Base-by-base conservation (phyloP, 176 grass and related monocot species). In the Neostapfia colusana region DNA sequence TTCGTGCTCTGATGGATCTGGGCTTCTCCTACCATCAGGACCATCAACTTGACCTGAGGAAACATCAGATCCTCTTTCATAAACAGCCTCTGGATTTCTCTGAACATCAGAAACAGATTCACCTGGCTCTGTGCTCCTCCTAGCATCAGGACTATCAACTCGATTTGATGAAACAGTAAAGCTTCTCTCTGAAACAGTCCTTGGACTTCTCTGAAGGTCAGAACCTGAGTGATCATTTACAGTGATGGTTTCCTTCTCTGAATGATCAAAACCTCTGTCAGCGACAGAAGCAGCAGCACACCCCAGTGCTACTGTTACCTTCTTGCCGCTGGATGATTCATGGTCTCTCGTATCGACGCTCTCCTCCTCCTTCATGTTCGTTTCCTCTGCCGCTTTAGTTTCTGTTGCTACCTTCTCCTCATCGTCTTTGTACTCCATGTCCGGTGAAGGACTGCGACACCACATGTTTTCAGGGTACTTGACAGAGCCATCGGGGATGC, bases 401-500 rank as follows among this genome's bases (percentile, higher is more conserved):
- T 77, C 63, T 49, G 46, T 0, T 24, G 6, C 18, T n/a, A n/a
- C 26, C 31, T 82, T 72, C 37, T 45, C 44, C 5, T 66, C 67
- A 0, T 74, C 74, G 24, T 81, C 71, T 51, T 60, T 60, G 77
- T 76, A 88, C 57, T 72, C 86, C 12, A 68, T 58, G 25, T 88
- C 86, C 48, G 76, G 82, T 31, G 86, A 84, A 10, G 70, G 81
- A 65, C 81, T 88, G 39, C 82, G 76, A 34, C 82, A 88, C 86
- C 86, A 88, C 81, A 76, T 76, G 77, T 88, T 82, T 8, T 70
- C 72, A 9, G 86, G 82, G 57, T 76, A 88, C 77, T 84, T 76
- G 31, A 8, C 60, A 3, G 83, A 74, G 12, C 69, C 61, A 10
- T 72, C 75, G 1, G 23, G 17, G 31, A 88, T 46, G 70, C 37